Conservation (phyloP, 2,329 filamentous ascomycete genomes). For the Cladophialophora yegresii region DNA sequence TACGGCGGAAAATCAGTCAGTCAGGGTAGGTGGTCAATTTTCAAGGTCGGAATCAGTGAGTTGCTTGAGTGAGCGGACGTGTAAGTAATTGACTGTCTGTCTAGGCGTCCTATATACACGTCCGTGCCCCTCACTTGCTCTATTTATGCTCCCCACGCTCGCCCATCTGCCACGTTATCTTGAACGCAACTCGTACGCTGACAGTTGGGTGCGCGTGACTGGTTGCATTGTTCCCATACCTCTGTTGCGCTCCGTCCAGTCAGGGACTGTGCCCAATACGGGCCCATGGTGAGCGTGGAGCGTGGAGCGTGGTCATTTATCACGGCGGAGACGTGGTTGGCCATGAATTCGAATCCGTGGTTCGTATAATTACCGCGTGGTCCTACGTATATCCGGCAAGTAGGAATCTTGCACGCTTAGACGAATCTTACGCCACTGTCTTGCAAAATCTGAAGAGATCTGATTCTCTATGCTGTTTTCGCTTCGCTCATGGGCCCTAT, state of each 20-base stretch:
- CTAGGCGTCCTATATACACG: not conserved
- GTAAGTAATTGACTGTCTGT: too few relatives aligned
- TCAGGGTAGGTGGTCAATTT: not conserved
- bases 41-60: not conserved
- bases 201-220: not conserved
- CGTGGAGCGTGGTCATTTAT: too few relatives aligned
- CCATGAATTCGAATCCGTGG: not conserved
- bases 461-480: not conserved
- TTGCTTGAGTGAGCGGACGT: not conserved
- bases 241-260: not conserved
- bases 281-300: not conserved
- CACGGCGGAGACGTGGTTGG: not conserved
- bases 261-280: not conserved
- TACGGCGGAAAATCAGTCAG: not conserved
- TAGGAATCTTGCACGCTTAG: not conserved
- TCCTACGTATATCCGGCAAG: not conserved
- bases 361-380: too few relatives aligned
- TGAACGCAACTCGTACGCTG: not conserved
- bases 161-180: not conserved
- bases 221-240: not conserved
- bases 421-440: not conserved
- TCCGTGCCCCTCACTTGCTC: not conserved
- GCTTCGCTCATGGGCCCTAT: not conserved
- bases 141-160: not conserved
- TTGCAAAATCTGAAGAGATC: not conserved